Percentiles rank a stretch among this genome's conserved stretches.
Conservation (phyloP, 2,329 filamentous ascomycete genomes). For the Trichophyton simii region DNA sequence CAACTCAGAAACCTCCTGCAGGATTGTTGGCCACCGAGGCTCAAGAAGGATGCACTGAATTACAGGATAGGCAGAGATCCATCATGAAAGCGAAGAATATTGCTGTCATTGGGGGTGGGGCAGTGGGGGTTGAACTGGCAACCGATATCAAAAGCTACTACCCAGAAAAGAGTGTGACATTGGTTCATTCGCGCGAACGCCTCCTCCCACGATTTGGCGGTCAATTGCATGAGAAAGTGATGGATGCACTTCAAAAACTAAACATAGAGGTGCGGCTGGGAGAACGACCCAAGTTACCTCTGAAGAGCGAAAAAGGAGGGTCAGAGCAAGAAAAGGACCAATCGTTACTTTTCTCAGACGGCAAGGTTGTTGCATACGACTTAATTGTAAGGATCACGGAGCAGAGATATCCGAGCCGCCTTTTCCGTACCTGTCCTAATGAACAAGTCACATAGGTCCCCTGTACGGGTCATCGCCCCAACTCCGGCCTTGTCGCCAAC, state of each 20-base stretch:
- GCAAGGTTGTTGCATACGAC: slow-evolving; percentile 7
- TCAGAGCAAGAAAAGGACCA: neutral
- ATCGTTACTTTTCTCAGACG: slow-evolving; percentile 7
- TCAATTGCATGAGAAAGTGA: slow-evolving; percentile 11
- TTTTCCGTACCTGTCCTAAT: too few relatives aligned
- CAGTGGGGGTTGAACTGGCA: slow-evolving; percentile 72
- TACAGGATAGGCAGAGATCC: slow-evolving; percentile 17
- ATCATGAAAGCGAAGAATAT: slow-evolving; percentile 36
- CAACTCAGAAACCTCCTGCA: slow-evolving; percentile 18
- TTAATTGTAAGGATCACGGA: slow-evolving; percentile 3
- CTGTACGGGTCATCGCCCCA: slow-evolving; percentile 12
- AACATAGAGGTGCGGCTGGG: slow-evolving; percentile 14
- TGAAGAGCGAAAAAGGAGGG: neutral
- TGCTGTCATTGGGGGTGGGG: slow-evolving; percentile 33
- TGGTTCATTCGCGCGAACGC: slow-evolving; percentile 59
- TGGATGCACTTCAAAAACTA: slow-evolving; percentile 13
- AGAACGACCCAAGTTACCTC: slow-evolving; percentile 9
- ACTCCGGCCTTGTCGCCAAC: slow-evolving; percentile 4
- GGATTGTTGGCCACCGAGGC: slow-evolving; percentile 9
- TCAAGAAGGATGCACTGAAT: slow-evolving; percentile 9
- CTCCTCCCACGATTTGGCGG: slow-evolving; percentile 31
- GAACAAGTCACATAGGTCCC: slow-evolving; percentile 7
- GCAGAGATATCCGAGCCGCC: too few relatives aligned
- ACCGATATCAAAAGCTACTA: slow-evolving; percentile 59
- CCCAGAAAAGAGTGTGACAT: slow-evolving; percentile 53